Conservation (phyloP, 1,284 basidiomycete genomes). For the Anthracocystis walkeri region DNA sequence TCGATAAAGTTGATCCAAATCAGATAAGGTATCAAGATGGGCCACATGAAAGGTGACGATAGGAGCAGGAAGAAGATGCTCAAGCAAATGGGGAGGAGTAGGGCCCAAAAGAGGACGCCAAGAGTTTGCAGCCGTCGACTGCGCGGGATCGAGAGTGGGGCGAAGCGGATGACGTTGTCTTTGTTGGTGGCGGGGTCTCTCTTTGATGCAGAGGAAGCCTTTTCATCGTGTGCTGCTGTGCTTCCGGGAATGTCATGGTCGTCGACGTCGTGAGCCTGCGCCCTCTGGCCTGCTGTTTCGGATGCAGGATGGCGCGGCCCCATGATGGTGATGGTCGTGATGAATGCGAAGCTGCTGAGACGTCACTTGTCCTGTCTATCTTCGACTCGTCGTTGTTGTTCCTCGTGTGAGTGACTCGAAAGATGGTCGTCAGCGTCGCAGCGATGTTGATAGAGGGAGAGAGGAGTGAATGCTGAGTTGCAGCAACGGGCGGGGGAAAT, state of each 20-base stretch:
- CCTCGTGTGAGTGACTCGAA: no score
- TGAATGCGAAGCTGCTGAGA: no score
- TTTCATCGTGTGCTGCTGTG: not conserved
- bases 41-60: conserved; percentile 92
- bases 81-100: conserved; percentile 79
- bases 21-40: conserved; percentile 82
- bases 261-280: conserved; percentile 31
- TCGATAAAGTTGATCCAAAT: conserved; percentile 82
- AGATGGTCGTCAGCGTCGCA: not conserved
- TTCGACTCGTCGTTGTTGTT: not conserved
- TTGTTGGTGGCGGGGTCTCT: conserved; percentile 25
- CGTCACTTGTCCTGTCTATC: not conserved
- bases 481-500: not conserved
- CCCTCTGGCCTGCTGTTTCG: conserved; percentile 39
- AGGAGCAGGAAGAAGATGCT: conserved; percentile 82
- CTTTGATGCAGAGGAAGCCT: not conserved
- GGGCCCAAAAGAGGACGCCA: conserved; percentile 84
- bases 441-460: not conserved
- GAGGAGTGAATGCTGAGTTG: not conserved
- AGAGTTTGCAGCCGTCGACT: conserved; percentile 67
- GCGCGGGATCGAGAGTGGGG: conserved; percentile 61
- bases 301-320: conserved; percentile 40
- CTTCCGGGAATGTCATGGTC: conserved; percentile 10
- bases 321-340: conserved; percentile 16
- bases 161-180: conserved; percentile 54